Evolutionary conservation across 2,329 filamentous ascomycete species (phyloP), one percentile per base, ranked within the genome.

Genomic region (Fonsecaea pugnacius): DNA sequence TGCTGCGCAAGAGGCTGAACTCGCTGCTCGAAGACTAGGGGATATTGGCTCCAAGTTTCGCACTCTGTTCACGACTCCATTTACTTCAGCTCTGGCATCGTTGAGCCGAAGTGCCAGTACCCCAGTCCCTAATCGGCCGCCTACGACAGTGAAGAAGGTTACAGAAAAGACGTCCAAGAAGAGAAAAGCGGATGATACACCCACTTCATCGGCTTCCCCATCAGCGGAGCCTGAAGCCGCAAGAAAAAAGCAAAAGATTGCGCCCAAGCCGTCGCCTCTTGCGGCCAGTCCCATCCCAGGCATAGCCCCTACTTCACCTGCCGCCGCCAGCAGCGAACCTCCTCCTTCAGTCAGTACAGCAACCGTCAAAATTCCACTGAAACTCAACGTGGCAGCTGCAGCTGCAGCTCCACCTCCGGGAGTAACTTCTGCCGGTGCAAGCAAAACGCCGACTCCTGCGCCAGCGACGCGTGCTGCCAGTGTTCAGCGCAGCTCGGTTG

Each of bases 171-270:
- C 72, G 30, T 71, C 75, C 43, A 76, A 73, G 56, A 88, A 87
- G 74, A 80, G 85, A 58, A 88, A 87, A 71, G 77, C 82, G 46
- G 84, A 87, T 55, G 75, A 80, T 33, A 77, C 77, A 21, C 77
- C 77, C 2, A 72, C 74, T 9, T 67, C 70, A 55, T 71, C 71
- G 32, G 67, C 70, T 10, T 62, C 71, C 53, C 69, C 72, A 24
- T 67, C 69, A 33, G 59, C 69, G 33, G 64, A 69, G 32, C 64
- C 73, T 18, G 67, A 74, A 32, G 72, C 73, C 46, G 72, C 71
- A 48, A 70, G 73, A 56, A 72, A 72, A 21, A 80, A 78, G 69
- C 78, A 76, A 56, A 79, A 75, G 69, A 69, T 60, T 50, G 60
- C 53, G n/a, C 66, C 75, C 68, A 64, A 76, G 70, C 69, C 75